Evolutionary conservation across 2,329 filamentous ascomycete genomes (phyloP).

Genomic region (Aspergillus latus): DNA sequence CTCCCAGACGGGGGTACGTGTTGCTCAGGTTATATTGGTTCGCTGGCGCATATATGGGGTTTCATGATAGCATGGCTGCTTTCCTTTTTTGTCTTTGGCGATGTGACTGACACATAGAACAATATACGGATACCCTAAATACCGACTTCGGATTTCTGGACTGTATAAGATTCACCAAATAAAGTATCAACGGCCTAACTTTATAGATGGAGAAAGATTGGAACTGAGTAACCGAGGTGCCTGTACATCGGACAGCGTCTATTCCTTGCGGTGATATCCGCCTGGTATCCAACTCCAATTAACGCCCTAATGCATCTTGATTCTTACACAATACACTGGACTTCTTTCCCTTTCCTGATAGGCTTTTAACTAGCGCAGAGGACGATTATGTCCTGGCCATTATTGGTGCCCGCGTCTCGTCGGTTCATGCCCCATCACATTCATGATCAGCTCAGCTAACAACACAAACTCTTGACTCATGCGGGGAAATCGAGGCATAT

Average conservation of each 20-base stretch:
- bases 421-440: not conserved
- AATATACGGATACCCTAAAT: not conserved
- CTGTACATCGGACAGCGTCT: too few species aligned
- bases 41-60: constrained; percentile 22
- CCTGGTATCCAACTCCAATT: too few species aligned
- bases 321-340: not conserved
- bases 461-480: not conserved
- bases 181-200: too few species aligned
- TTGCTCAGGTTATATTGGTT: constrained; percentile 8
- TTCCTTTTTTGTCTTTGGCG: constrained; percentile 7
- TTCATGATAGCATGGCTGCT: constrained; percentile 18
- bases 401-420: constrained; percentile 4
- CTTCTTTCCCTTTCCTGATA: not conserved
- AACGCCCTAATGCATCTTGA: not conserved
- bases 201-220: too few species aligned
- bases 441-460: not conserved
- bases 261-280: too few species aligned
- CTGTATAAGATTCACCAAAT: too few species aligned
- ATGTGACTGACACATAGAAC: constrained; percentile 1
- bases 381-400: not conserved
- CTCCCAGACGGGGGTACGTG: not conserved
- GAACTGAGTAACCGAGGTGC: too few species aligned
- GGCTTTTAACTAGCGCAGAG: too few species aligned
- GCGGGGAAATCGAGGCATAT: not conserved
- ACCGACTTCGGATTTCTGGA: not conserved